Conservation (phyloP, 768 basidiomycete genomes). For the Lentinus brumalis region DNA sequence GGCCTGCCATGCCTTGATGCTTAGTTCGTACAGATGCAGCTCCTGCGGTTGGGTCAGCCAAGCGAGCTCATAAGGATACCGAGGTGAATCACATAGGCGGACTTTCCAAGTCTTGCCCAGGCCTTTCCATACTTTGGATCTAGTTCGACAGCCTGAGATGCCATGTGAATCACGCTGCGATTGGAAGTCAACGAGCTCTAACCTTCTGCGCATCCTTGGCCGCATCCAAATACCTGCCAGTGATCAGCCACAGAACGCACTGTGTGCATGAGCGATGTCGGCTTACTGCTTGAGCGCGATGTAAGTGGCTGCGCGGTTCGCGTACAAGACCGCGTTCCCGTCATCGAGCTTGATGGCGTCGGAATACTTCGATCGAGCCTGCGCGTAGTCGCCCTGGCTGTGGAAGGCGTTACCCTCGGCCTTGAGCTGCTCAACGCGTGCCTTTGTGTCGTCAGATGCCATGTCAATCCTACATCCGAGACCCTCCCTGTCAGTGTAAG, state of each 20-base stretch:
- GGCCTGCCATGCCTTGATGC: conserved; percentile 20
- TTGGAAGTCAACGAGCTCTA: background rate
- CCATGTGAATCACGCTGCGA: background rate
- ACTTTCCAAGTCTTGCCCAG: conserved; percentile 27
- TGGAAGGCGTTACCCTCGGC: conserved; percentile 44
- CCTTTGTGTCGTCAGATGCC: conserved; percentile 13
- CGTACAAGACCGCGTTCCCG: conserved; percentile 42
- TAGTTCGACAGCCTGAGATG: conserved; percentile 24
- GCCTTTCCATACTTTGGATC: conserved; percentile 27
- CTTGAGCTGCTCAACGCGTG: conserved; percentile 34
- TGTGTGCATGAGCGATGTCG: background rate
- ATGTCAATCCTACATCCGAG: background rate
- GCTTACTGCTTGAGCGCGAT: conserved; percentile 41
- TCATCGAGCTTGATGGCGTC: conserved; percentile 43
- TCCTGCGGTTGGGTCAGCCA: conserved; percentile 6
- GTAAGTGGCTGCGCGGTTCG: conserved; percentile 46
- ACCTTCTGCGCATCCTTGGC: conserved; percentile 20
- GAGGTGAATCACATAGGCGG: conserved; percentile 15
- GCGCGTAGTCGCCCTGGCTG: conserved; percentile 33
- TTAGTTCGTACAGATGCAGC: conserved; percentile 8
- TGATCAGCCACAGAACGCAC: background rate
- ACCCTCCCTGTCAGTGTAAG: background rate
- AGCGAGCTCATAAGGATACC: background rate
- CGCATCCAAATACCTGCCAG: conserved; percentile 18
- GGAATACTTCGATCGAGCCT: conserved; percentile 43